These are phyloP conservation scores for Stellera chamaejasme DNA, from an alignment of 345 rosid species.

Conservation along the genomic window DNA sequence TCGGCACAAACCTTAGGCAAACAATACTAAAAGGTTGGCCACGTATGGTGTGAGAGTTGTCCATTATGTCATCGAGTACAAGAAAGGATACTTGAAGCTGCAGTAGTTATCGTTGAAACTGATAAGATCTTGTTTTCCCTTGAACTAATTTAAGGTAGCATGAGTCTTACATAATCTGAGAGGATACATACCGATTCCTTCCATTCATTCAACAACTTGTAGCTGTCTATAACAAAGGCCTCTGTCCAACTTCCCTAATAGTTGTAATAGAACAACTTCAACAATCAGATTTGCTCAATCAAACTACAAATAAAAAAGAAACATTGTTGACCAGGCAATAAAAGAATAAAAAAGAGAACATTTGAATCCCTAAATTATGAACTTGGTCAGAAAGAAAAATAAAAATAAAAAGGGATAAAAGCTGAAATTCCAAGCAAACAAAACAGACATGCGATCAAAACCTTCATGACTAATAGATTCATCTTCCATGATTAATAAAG, in stretches of 20 bases:
- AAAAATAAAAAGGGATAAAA: no score
- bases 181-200: conserved; percentile 47
- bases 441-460: no score
- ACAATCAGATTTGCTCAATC: not conserved
- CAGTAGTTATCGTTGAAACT: conserved; percentile 13
- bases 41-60: conserved; percentile 68
- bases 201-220: conserved; percentile 57
- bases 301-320: conserved; percentile 9
- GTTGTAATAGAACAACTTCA: conserved; percentile 3
- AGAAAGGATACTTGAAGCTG: conserved; percentile 80
- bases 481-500: no score
- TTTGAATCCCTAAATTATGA: not conserved
- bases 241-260: conserved; percentile 84
- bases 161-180: not conserved
- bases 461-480: no score
- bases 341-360: not conserved
- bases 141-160: not conserved
- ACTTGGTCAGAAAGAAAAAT: not conserved
- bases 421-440: no score
- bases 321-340: conserved; percentile 72
- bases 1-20: conserved; percentile 45
- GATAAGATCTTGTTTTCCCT: conserved; percentile 1
- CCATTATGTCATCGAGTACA: conserved; percentile 85
- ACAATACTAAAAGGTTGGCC: conserved; percentile 83
- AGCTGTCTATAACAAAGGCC: conserved; percentile 84